Conservation (phyloP, 2,329 filamentous ascomycete species). For the Clathrospora elynae region DNA sequence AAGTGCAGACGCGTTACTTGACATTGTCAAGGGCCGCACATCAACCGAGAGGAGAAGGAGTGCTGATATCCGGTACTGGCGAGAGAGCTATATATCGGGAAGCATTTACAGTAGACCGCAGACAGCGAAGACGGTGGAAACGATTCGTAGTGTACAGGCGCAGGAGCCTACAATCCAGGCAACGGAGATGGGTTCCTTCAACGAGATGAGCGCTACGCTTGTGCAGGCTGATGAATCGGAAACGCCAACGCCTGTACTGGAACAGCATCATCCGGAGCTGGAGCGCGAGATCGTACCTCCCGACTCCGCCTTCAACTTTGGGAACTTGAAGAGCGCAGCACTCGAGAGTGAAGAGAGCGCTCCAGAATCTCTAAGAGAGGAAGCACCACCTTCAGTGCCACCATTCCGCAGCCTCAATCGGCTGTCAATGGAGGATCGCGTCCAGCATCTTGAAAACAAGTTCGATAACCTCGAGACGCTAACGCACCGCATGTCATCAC, state of each 20-base stretch:
- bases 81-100: conserved; percentile 40
- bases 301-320: conserved; percentile 46
- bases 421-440: conserved; percentile 43
- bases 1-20: conserved; percentile 46
- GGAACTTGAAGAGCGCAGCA: conserved; percentile 36
- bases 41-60: conserved; percentile 38
- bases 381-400: conserved; percentile 15
- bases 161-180: conserved; percentile 29
- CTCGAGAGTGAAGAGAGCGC: conserved; percentile 24
- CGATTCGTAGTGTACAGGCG: conserved; percentile 31
- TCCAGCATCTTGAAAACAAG: conserved; percentile 39
- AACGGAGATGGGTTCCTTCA: conserved; percentile 22
- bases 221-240: conserved; percentile 27
- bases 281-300: conserved; percentile 20
- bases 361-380: conserved; percentile 14
- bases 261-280: conserved; percentile 4
- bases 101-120: conserved; percentile 45
- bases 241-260: conserved; percentile 13
- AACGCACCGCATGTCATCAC: conserved; percentile 40
- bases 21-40: conserved; percentile 33
- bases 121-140: conserved; percentile 42
- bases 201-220: conserved; percentile 33
- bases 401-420: conserved; percentile 24
- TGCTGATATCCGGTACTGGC: conserved; percentile 47
- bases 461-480: conserved; percentile 39